These are phyloP conservation scores for Notholithocarpus densiflorus DNA, from an alignment of 306 rosid genomes.

Conservation along the genomic window DNA sequence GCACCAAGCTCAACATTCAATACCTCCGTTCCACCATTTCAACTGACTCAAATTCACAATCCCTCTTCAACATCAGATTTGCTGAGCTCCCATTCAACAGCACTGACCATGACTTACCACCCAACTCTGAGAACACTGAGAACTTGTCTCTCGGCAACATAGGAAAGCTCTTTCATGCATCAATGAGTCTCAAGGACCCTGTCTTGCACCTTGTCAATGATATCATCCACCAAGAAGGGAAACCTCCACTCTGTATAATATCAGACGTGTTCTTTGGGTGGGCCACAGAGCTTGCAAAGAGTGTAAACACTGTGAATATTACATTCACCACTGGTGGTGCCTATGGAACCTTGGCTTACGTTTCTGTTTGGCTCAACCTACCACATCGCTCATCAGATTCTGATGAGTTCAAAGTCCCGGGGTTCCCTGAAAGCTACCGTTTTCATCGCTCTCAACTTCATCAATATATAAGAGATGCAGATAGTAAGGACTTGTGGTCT, in stretches of 20 bases:
- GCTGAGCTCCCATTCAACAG: constrained; percentile 43
- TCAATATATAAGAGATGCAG: constrained; percentile 37
- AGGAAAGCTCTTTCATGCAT: constrained; percentile 27
- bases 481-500: constrained; percentile 61
- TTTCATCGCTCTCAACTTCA: constrained; percentile 52
- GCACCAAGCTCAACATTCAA: constrained; percentile 60
- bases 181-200: constrained; percentile 49
- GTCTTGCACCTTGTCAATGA: constrained; percentile 28
- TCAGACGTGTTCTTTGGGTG: constrained; percentile 60
- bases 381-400: constrained; percentile 47
- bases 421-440: constrained; percentile 51
- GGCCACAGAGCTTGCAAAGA: constrained; percentile 48
- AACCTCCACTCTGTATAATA: constrained; percentile 38
- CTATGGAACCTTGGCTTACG: constrained; percentile 61
- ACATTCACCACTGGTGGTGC: constrained; percentile 65
- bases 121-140: constrained; percentile 59
- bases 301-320: constrained; percentile 33
- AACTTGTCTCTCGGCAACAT: constrained; percentile 32
- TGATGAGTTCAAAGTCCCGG: constrained; percentile 49
- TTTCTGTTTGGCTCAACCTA: constrained; percentile 59
- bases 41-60: neutral
- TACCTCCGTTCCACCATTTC: constrained; percentile 45
- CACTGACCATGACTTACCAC: constrained; percentile 46
- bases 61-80: constrained; percentile 26
- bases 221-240: constrained; percentile 39